A percentile compares a stretch with the other conserved stretches of the same genome.
These are phyloP conservation scores for Cryptococcus wingfieldii DNA, from an alignment of 1,284 basidiomycete species.

Conservation along the genomic window DNA sequence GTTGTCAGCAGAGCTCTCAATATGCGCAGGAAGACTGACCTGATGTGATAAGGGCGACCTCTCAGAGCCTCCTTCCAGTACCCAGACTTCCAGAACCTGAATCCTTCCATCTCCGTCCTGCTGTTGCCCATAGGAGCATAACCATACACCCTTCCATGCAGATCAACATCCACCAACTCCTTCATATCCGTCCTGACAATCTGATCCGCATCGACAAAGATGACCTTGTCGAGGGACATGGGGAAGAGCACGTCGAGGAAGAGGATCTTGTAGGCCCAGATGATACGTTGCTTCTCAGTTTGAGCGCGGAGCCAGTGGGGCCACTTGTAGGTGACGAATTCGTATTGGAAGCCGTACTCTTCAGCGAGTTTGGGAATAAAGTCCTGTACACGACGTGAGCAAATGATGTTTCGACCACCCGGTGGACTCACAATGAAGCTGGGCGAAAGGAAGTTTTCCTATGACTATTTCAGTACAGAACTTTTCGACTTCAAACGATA, in stretches of 20 bases:
- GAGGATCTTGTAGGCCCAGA: constrained; percentile 99
- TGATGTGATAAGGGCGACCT: constrained; percentile 86
- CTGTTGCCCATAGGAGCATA: constrained; percentile 98
- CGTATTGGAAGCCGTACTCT: constrained; percentile 87
- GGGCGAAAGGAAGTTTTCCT: constrained; percentile 91
- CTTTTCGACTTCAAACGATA: not conserved
- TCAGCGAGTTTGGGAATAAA: constrained; percentile 88
- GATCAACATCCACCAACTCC: constrained; percentile 83
- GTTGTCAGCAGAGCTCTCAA: not conserved
- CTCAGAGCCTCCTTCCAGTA: constrained; percentile 85
- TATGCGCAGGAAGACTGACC: constrained; percentile 52
- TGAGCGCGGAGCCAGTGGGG: constrained; percentile 94
- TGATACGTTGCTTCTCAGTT: constrained; percentile 94
- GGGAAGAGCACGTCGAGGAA: constrained; percentile 98
- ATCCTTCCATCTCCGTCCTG: constrained; percentile 91
- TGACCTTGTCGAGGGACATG: constrained; percentile 95
- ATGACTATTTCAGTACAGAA: not conserved
- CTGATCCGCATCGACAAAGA: constrained; percentile 97
- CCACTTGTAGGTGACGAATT: constrained; percentile 98
- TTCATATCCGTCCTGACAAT: constrained; percentile 94
- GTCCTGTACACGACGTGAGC: constrained; percentile 56
- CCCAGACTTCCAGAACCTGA: constrained; percentile 95
- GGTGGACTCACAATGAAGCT: constrained; percentile 72
- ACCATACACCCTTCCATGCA: constrained; percentile 86
- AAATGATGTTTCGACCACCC: constrained; percentile 1